phyloP scores from a whole-genome alignment of 805 yeast species.

The Wickerhamiella bombiphila region DNA sequence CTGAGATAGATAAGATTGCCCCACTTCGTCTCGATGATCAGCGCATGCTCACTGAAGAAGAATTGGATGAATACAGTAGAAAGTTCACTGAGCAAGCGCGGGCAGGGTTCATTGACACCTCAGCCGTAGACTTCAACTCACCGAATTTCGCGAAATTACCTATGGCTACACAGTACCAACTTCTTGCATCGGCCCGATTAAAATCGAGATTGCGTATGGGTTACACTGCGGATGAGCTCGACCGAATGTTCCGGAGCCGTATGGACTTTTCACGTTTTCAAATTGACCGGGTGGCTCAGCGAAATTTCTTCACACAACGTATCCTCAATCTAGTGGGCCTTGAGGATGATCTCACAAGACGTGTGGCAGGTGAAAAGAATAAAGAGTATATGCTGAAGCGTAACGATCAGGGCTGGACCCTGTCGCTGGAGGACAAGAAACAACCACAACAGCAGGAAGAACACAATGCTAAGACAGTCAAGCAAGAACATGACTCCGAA shows the following conservation, averaged over 20 bases:
- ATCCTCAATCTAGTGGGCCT: conserved; percentile 73
- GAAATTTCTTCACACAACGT: conserved; percentile 80
- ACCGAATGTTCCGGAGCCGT: conserved; percentile 64
- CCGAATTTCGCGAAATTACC: conserved; percentile 66
- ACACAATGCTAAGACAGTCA: conserved; percentile 20
- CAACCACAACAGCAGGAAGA: neutral
- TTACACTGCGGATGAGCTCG: conserved; percentile 75
- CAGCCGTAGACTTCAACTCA: conserved; percentile 68
- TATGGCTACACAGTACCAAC: conserved; percentile 72
- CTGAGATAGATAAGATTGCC: conserved; percentile 35
- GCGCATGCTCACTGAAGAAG: conserved; percentile 61
- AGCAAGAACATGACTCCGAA: conserved; percentile 29
- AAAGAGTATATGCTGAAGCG: conserved; percentile 59
- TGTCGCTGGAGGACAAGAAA: conserved; percentile 32
- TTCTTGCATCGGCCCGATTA: conserved; percentile 65
- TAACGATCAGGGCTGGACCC: conserved; percentile 72
- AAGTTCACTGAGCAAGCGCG: conserved; percentile 42
- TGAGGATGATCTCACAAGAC: conserved; percentile 34
- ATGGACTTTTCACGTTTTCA: conserved; percentile 89
- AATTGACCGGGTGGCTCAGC: conserved; percentile 77
- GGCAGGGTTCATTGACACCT: conserved; percentile 25
- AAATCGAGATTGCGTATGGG: conserved; percentile 92
- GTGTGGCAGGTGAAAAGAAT: conserved; percentile 76
- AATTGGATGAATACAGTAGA: conserved; percentile 44
- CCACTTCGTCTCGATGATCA: conserved; percentile 42